A percentile compares a stretch with the other conserved stretches of the same genome.
Conservation (phyloP, 495 filamentous ascomycete species). For the Opeltia flavorubescens region DNA sequence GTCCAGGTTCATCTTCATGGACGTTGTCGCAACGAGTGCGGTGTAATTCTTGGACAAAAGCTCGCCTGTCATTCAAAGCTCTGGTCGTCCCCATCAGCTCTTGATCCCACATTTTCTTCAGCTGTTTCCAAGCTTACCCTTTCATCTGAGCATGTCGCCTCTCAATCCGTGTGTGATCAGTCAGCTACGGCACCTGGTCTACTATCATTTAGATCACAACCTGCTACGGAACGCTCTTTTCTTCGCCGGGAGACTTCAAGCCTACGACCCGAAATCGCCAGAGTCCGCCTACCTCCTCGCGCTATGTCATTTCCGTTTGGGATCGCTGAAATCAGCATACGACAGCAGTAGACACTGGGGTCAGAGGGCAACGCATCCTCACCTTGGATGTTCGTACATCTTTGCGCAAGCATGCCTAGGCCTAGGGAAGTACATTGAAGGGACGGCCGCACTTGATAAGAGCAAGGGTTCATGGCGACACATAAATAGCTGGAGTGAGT, state of each 20-base stretch:
- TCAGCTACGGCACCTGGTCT: conserved; percentile 72
- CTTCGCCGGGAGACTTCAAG: conserved; percentile 71
- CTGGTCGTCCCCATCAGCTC: too few relatives aligned
- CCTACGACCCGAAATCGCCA: conserved; percentile 61
- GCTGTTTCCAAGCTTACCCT: not conserved
- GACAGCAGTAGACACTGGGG: conserved; percentile 54
- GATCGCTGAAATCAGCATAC: conserved; percentile 60
- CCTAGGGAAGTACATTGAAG: conserved; percentile 63
- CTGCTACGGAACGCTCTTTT: conserved; percentile 80
- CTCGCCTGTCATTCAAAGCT: too few relatives aligned
- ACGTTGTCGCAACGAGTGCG: too few relatives aligned
- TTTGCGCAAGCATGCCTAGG: conserved; percentile 80
- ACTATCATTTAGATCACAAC: conserved; percentile 89
- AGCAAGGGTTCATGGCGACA: conserved; percentile 54
- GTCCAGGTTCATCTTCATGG: too few relatives aligned
- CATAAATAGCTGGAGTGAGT: conserved; percentile 56
- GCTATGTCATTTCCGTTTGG: conserved; percentile 68
- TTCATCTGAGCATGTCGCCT: conserved; percentile 47
- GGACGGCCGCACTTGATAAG: conserved; percentile 66
- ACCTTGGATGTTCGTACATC: conserved; percentile 81
- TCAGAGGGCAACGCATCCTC: conserved; percentile 46
- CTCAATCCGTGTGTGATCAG: conserved; percentile 48
- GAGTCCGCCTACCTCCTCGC: conserved; percentile 75
- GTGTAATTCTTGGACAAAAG: too few relatives aligned
- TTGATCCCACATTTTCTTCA: too few relatives aligned